Conservation (phyloP, 139 green algal genomes). For the Coelastrella sp. region DNA sequence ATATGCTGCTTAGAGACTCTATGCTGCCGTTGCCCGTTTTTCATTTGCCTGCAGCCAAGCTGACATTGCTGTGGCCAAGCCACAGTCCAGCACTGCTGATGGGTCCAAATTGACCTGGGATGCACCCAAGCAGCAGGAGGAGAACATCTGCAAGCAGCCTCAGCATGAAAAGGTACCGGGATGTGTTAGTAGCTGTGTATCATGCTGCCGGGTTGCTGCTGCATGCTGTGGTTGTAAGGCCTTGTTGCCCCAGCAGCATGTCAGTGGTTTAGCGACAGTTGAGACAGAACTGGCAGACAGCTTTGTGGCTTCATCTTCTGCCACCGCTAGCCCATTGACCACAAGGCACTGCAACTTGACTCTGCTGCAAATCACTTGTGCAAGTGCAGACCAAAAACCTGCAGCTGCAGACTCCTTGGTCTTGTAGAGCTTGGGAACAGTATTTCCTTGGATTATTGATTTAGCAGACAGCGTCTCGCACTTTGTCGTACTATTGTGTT, state of each 20-base stretch:
- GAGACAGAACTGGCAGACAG: too few species aligned
- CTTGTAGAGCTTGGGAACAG: neutral
- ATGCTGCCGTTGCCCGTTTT: neutral
- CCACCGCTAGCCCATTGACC: too few species aligned
- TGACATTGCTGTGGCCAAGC: conserved; percentile 48
- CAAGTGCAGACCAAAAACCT: neutral
- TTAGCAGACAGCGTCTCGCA: neutral
- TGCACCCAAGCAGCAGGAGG: conserved; percentile 41
- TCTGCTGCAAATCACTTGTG: too few species aligned
- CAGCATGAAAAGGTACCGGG: conserved; percentile 62
- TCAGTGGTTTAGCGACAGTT: too few species aligned
- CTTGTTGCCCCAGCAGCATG: too few species aligned
- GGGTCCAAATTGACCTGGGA: conserved; percentile 48
- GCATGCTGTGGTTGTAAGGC: too few species aligned
- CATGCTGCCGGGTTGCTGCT: too few species aligned
- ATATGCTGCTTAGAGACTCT: neutral
- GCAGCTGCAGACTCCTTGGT: too few species aligned
- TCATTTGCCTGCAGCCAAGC: conserved; percentile 3
- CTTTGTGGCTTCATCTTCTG: too few species aligned
- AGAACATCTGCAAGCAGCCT: conserved; percentile 56
- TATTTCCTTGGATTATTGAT: neutral
- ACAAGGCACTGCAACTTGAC: too few species aligned
- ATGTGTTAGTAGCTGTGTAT: too few species aligned
- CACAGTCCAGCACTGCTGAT: neutral
- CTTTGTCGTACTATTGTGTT: neutral